Evolutionary conservation across 176 grass and related monocot species (phyloP).

Genomic region (Phragmites australis): DNA sequence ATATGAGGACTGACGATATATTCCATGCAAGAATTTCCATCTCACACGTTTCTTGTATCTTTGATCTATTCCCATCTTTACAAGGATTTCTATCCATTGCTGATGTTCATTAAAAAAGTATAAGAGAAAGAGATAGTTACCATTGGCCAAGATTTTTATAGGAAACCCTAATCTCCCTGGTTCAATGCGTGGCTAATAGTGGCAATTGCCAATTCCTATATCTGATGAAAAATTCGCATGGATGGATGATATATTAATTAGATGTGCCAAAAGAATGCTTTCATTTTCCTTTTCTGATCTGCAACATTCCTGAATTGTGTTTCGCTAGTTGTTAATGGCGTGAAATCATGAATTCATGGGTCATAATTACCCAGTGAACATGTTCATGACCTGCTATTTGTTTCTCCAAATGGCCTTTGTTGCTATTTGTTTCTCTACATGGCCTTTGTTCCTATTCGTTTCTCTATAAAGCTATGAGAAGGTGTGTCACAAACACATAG

Average conservation of each 20-base stretch:
- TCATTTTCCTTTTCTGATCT: slow-evolving; percentile 15
- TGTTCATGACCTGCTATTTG: slow-evolving; percentile 14
- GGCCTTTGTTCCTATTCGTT: not conserved
- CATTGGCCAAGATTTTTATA: not conserved
- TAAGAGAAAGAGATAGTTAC: not conserved
- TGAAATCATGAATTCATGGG: slow-evolving; percentile 10
- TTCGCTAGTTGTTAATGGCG: slow-evolving; percentile 11
- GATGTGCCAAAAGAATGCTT: slow-evolving; percentile 5
- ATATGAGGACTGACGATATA: not conserved
- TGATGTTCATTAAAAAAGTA: slow-evolving; percentile 24
- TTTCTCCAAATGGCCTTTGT: slow-evolving; percentile 9
- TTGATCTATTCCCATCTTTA: slow-evolving; percentile 24
- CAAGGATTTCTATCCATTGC: slow-evolving; percentile 6
- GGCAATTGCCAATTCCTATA: not conserved
- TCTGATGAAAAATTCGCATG: slow-evolving; percentile 21
- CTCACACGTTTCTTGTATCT: slow-evolving; percentile 17
- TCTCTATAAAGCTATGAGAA: slow-evolving; percentile 18
- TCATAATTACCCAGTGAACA: not conserved
- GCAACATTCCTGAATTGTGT: not conserved
- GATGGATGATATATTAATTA: slow-evolving; percentile 30
- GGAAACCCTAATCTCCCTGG: slow-evolving; percentile 15
- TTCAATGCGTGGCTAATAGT: not conserved
- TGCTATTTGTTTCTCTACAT: not conserved
- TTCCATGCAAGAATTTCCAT: slow-evolving; percentile 19
- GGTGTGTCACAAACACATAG: slow-evolving; percentile 6